Evolutionary conservation across 2,329 filamentous ascomycete genomes (phyloP).

Genomic region (Aspergillus amoenus): DNA sequence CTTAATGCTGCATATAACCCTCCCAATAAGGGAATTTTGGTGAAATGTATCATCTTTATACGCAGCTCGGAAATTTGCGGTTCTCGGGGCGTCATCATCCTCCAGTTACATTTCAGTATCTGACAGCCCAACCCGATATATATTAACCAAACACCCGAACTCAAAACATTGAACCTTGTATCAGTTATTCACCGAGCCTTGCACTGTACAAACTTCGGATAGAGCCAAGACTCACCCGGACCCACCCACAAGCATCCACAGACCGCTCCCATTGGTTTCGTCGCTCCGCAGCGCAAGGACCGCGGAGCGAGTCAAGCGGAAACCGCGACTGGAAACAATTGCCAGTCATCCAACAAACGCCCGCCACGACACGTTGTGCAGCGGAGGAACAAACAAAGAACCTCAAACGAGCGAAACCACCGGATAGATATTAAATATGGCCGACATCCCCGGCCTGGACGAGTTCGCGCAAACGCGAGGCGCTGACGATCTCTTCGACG

Average conservation of each 20-base stretch:
- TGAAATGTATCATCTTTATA: too few relatives aligned
- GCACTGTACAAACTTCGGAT: not conserved
- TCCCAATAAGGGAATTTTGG: too few relatives aligned
- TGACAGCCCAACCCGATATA: too few relatives aligned
- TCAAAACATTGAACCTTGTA: too few relatives aligned
- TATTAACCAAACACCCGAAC: too few relatives aligned
- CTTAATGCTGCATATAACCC: too few relatives aligned
- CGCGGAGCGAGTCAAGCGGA: constrained; percentile 13
- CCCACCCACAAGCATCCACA: constrained; percentile 17
- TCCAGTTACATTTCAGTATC: too few relatives aligned
- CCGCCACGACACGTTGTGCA: constrained; percentile 1
- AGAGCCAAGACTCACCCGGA: not conserved
- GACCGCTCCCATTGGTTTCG: constrained; percentile 22
- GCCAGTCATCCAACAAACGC: constrained; percentile 5
- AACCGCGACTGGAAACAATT: constrained; percentile 7
- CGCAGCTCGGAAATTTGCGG: too few relatives aligned
- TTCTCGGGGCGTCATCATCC: too few relatives aligned
- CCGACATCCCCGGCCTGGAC: constrained; percentile 35
- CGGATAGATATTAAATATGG: constrained; percentile 2
- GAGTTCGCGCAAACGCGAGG: constrained; percentile 52
- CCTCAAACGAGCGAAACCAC: not conserved
- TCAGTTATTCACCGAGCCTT: too few relatives aligned
- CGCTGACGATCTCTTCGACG: constrained; percentile 52
- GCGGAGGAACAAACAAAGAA: not conserved
- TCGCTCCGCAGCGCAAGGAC: constrained; percentile 20